Evolutionary conservation across 768 basidiomycete genomes (phyloP).

Genomic region (Russula dissimulans): DNA sequence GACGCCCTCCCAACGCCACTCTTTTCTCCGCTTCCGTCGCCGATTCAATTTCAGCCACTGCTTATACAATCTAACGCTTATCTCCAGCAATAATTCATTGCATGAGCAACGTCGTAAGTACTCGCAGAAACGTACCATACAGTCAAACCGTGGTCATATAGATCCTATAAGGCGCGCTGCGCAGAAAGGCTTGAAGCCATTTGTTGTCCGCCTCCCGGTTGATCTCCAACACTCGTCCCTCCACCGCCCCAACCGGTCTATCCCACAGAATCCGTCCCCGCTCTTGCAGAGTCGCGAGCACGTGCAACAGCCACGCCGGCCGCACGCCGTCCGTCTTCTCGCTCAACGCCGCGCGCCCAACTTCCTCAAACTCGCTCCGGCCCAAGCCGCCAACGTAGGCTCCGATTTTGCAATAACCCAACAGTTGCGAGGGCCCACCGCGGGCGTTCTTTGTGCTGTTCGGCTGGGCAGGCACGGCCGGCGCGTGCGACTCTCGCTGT

Average conservation of each 20-base stretch:
- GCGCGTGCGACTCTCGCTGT: slow-evolving; percentile 8
- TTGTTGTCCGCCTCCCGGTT: slow-evolving; percentile 18
- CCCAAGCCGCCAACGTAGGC: slow-evolving; percentile 9
- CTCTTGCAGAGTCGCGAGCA: slow-evolving; percentile 15
- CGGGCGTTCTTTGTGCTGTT: neutral
- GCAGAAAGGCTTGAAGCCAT: slow-evolving; percentile 18
- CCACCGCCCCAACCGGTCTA: neutral
- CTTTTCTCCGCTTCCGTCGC: slow-evolving; percentile 1
- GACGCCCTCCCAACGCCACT: neutral
- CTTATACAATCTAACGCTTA: neutral
- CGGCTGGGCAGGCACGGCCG: slow-evolving; percentile 1
- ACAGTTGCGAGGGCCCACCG: slow-evolving; percentile 7
- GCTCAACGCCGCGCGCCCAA: slow-evolving; percentile 10
- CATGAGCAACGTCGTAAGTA: neutral
- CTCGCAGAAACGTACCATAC: neutral
- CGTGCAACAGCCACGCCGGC: slow-evolving; percentile 14
- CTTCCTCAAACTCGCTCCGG: slow-evolving; percentile 13
- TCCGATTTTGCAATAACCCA: slow-evolving; percentile 19
- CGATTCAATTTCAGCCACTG: slow-evolving; percentile 17
- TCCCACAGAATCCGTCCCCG: slow-evolving; percentile 9
- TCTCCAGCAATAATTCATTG: neutral
- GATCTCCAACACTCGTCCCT: slow-evolving; percentile 15
- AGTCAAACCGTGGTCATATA: slow-evolving; percentile 8
- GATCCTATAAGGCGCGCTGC: slow-evolving; percentile 1
- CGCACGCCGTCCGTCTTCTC: slow-evolving; percentile 5